These are phyloP conservation scores for Metarhizium rileyi DNA, from an alignment of 2,329 filamentous ascomycete species.

Conservation along the genomic window DNA sequence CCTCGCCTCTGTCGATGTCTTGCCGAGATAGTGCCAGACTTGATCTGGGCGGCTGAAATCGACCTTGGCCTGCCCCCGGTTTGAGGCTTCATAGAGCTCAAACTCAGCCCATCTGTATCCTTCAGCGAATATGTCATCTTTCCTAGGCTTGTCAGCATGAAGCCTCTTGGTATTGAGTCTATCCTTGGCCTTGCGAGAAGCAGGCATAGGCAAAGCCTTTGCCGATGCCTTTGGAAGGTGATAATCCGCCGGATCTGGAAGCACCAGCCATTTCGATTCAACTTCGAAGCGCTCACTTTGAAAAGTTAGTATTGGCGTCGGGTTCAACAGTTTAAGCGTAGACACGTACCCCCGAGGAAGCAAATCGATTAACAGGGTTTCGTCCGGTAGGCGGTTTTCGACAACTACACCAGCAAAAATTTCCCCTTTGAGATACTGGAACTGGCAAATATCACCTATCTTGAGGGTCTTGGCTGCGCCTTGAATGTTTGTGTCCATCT, in stretches of 20 bases:
- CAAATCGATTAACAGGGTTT: conserved; percentile 68
- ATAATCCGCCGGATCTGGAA: conserved; percentile 62
- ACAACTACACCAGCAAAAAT: conserved; percentile 86
- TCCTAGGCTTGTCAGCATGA: conserved; percentile 51
- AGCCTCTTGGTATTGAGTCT: conserved; percentile 58
- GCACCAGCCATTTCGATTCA: conserved; percentile 73
- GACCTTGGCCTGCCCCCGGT: conserved; percentile 55
- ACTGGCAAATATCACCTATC: conserved; percentile 70
- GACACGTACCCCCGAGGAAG: conserved; percentile 68
- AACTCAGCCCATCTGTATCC: conserved; percentile 75
- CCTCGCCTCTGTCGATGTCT: conserved; percentile 78
- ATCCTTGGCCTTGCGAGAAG: conserved; percentile 51
- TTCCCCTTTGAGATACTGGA: conserved; percentile 74
- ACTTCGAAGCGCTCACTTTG: conserved; percentile 63
- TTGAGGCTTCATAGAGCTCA: conserved; percentile 48
- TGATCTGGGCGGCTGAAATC: conserved; percentile 64
- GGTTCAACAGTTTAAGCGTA: background rate
- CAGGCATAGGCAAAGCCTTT: conserved; percentile 62
- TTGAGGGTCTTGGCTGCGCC: conserved; percentile 59
- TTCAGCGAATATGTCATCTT: conserved; percentile 57
- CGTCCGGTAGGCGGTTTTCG: conserved; percentile 70
- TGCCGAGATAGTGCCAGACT: conserved; percentile 82
- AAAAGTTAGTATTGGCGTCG: conserved; percentile 27
- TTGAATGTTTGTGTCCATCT: conserved; percentile 58
- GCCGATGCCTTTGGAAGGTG: conserved; percentile 65